Conservation (phyloP, 345 rosid species). For the Rhizophora mangle region DNA sequence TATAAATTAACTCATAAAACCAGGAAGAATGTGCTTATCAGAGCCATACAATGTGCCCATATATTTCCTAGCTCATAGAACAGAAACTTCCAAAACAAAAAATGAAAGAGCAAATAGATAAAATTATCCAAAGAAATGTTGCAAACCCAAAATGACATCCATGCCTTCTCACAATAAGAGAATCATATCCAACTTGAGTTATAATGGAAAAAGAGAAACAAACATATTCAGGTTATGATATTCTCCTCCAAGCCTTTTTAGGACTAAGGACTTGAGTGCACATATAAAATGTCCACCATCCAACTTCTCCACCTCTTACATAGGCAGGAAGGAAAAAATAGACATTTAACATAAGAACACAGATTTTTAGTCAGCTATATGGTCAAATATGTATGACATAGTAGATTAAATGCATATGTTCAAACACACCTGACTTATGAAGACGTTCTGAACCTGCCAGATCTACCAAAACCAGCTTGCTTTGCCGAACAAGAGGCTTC, state of each 20-base stretch:
- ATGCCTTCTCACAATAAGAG: background rate
- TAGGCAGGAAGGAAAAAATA: background rate
- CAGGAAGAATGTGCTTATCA: background rate
- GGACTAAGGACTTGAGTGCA: background rate
- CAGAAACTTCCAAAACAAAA: background rate
- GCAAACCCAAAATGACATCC: background rate
- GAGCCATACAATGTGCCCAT: background rate
- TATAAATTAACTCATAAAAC: background rate
- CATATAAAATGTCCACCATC: background rate
- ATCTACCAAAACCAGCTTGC: constrained; percentile 37
- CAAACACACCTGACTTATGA: constrained; percentile 31
- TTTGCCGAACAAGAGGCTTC: constrained; percentile 29
- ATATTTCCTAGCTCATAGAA: background rate
- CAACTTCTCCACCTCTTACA: background rate
- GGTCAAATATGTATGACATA: background rate
- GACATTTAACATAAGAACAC: background rate
- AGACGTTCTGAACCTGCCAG: constrained; percentile 39
- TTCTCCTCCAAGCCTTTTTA: background rate
- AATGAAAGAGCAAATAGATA: background rate
- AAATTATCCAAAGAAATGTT: background rate
- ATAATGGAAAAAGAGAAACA: background rate
- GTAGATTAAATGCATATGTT: background rate
- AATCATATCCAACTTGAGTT: background rate
- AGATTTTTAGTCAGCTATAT: background rate
- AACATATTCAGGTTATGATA: background rate